Conservation (phyloP, 2,329 filamentous ascomycete species). For the Exophiala bonariae region DNA sequence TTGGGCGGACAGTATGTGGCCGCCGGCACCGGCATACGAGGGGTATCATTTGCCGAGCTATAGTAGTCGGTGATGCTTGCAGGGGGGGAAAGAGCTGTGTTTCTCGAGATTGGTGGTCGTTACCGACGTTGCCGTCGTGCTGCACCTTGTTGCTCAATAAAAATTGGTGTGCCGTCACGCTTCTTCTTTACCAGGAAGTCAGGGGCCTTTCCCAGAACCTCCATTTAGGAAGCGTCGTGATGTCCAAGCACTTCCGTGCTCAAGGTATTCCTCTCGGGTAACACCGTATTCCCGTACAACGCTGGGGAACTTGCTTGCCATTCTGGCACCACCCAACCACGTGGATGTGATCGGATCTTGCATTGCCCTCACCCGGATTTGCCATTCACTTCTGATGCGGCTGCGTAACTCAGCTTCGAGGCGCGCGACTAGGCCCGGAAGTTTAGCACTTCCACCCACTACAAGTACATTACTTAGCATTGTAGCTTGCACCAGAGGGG, state of each 20-base stretch:
- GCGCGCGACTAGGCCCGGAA: conserved; percentile 79
- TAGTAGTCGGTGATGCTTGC: no score
- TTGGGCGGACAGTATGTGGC: no score
- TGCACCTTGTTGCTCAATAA: no score
- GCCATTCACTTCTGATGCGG: conserved; percentile 72
- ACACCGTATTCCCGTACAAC: conserved; percentile 67
- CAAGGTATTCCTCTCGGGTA: conserved; percentile 88
- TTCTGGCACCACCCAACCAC: conserved; percentile 79
- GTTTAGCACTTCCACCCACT: conserved; percentile 79
- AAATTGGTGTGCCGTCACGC: no score
- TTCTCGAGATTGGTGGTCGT: no score
- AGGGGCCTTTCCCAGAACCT: not conserved
- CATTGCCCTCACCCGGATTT: conserved; percentile 70
- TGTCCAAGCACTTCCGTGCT: conserved; percentile 75
- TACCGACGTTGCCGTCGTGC: no score
- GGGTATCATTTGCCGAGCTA: no score
- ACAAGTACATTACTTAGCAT: conserved; percentile 85
- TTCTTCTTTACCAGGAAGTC: not conserved
- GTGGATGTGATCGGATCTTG: conserved; percentile 74
- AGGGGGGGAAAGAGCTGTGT: no score
- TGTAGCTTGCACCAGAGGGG: conserved; percentile 78
- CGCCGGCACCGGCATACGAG: no score
- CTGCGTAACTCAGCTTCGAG: conserved; percentile 70
- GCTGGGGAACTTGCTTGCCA: conserved; percentile 66
- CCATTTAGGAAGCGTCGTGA: conserved; percentile 62